Conservation (phyloP, 441 rosid genomes). For the California macrophylla region DNA sequence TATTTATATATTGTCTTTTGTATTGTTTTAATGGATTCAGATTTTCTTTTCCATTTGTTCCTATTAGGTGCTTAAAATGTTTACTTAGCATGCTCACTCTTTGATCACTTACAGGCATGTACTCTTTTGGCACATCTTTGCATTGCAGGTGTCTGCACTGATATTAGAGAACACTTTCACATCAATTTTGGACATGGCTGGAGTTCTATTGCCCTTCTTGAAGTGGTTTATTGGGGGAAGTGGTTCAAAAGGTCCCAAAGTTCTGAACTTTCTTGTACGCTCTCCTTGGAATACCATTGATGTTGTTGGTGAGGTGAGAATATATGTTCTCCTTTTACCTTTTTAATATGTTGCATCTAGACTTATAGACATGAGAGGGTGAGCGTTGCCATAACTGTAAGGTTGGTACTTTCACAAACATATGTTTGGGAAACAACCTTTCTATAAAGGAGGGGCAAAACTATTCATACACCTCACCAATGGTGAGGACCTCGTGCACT, state of each 20-base stretch:
- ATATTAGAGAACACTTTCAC: constrained; percentile 90
- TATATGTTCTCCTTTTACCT: constrained; percentile 5
- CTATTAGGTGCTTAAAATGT: background rate
- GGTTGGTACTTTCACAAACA: background rate
- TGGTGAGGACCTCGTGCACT: background rate
- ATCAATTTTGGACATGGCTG: constrained; percentile 96
- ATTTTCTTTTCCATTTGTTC: background rate
- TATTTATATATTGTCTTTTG: background rate
- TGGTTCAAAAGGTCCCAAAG: constrained; percentile 58
- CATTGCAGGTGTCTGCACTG: constrained; percentile 56
- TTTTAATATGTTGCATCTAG: background rate
- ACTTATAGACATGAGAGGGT: background rate
- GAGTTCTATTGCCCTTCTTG: constrained; percentile 77
- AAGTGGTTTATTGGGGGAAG: constrained; percentile 91
- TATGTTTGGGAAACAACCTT: constrained; percentile 1
- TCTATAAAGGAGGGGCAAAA: background rate
- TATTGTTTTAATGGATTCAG: background rate
- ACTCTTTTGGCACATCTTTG: constrained; percentile 16
- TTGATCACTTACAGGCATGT: background rate
- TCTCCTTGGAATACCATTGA: constrained; percentile 95
- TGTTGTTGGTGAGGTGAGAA: constrained; percentile 63
- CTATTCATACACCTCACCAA: background rate
- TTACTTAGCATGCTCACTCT: background rate
- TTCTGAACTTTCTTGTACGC: constrained; percentile 80
- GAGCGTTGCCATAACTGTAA: background rate